Percentiles rank a stretch among this genome's conserved stretches.
Evolutionary conservation across 2,329 filamentous ascomycete species (phyloP).

Genomic region (Verticillium alfalfae): DNA sequence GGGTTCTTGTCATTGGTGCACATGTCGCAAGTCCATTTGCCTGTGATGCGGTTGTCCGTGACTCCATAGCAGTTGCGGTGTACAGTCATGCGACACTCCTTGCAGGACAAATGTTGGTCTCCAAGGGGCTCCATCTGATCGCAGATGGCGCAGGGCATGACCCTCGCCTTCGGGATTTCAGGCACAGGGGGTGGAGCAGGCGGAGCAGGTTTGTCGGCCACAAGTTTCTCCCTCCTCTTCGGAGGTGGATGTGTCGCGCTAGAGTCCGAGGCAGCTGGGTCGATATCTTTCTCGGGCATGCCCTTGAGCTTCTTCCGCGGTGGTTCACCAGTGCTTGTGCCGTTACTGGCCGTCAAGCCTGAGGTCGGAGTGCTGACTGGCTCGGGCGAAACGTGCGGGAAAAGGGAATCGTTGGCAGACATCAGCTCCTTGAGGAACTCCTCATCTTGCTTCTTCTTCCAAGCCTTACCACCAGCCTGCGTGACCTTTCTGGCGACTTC

Average conservation of each 20-base stretch:
- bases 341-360: slow-evolving; percentile 21
- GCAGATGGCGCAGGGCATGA: slow-evolving; percentile 83
- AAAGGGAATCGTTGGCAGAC: slow-evolving; percentile 57
- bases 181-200: slow-evolving; percentile 61
- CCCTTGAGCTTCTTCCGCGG: slow-evolving; percentile 63
- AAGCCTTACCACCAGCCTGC: slow-evolving; percentile 71
- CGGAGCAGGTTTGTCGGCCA: slow-evolving; percentile 42
- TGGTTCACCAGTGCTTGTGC: slow-evolving; percentile 38
- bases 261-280: slow-evolving; percentile 39
- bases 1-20: slow-evolving; percentile 92
- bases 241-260: slow-evolving; percentile 20
- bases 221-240: slow-evolving; percentile 55
- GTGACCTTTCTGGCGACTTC: slow-evolving; percentile 85
- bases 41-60: slow-evolving; percentile 58
- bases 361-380: slow-evolving; percentile 18
- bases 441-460: slow-evolving; percentile 87
- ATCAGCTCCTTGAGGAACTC: slow-evolving; percentile 74
- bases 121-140: slow-evolving; percentile 64
- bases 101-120: slow-evolving; percentile 71
- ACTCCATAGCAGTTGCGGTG: slow-evolving; percentile 94
- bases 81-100: slow-evolving; percentile 85
- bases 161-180: slow-evolving; percentile 71
- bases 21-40: slow-evolving; percentile 94
- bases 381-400: slow-evolving; percentile 30
- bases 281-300: slow-evolving; percentile 44